Conservation (phyloP, 2,329 filamentous ascomycete genomes). For the Bipolaris sorokiniana region DNA sequence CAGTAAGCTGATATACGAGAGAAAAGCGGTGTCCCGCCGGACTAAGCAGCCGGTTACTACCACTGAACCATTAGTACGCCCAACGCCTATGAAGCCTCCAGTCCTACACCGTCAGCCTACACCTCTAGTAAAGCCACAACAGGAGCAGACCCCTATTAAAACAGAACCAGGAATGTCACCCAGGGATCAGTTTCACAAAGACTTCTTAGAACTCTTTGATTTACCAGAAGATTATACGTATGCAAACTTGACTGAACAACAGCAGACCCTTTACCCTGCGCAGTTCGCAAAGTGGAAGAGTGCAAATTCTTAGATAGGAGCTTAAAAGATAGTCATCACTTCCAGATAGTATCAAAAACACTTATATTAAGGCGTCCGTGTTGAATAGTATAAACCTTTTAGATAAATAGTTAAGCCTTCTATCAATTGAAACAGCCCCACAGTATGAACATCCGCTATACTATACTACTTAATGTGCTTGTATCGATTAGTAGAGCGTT, state of each 20-base stretch:
- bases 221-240: slow-evolving; percentile 4
- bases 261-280: slow-evolving; percentile 16
- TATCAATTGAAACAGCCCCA: neutral
- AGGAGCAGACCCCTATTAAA: slow-evolving; percentile 5
- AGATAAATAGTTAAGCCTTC: slow-evolving; percentile 8
- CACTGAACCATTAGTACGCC: neutral
- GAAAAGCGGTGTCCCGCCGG: slow-evolving; percentile 1
- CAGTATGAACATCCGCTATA: neutral
- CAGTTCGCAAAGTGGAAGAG: slow-evolving; percentile 3
- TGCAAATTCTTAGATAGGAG: neutral
- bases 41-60: neutral
- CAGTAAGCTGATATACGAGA: slow-evolving; percentile 9
- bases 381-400: slow-evolving; percentile 1
- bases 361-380: slow-evolving; percentile 5
- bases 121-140: neutral
- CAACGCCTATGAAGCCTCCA: neutral
- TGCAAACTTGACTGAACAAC: slow-evolving; percentile 10
- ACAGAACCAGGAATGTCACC: neutral
- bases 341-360: slow-evolving; percentile 2
- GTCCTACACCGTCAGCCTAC: neutral
- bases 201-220: slow-evolving; percentile 15
- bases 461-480: slow-evolving; percentile 1
- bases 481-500: slow-evolving; percentile 63
- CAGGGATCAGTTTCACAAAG: slow-evolving; percentile 7
- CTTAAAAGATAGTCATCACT: slow-evolving; percentile 6